Conservation (phyloP, 2,329 filamentous ascomycete species). For the Botrytis sinoallii region DNA sequence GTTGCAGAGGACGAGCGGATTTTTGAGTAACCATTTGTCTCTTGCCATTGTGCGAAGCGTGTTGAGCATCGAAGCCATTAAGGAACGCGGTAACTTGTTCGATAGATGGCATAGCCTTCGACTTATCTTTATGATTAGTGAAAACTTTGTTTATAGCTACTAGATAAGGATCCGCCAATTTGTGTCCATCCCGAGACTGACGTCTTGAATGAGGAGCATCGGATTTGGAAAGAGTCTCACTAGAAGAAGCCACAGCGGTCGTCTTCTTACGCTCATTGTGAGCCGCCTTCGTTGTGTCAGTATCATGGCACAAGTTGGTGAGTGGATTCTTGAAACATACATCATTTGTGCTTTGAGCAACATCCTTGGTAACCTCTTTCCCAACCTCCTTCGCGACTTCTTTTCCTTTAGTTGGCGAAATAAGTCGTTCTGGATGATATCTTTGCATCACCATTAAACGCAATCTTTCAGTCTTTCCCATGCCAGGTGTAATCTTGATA, state of each 20-base stretch:
- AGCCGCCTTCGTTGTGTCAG: constrained; percentile 1
- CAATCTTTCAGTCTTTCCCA: not conserved
- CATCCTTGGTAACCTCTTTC: not conserved
- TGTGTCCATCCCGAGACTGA: not conserved
- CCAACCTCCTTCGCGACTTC: not conserved
- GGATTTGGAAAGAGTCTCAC: constrained; percentile 12
- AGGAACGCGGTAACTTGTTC: constrained; percentile 19
- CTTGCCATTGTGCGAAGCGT: not conserved
- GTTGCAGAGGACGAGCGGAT: not conserved
- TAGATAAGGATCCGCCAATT: constrained; percentile 21
- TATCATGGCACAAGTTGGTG: not conserved
- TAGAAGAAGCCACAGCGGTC: constrained; percentile 13
- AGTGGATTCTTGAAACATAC: not conserved
- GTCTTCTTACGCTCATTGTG: constrained; percentile 8
- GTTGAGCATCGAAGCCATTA: constrained; percentile 8
- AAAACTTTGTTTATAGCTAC: constrained; percentile 19
- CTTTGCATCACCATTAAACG: not conserved
- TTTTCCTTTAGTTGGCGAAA: not conserved
- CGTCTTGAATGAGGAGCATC: constrained; percentile 6
- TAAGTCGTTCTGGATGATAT: not conserved
- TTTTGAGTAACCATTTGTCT: not conserved
- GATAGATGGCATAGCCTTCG: constrained; percentile 13
- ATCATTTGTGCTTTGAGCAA: not conserved
- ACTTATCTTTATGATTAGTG: constrained; percentile 13
- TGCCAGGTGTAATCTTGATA: not conserved